Evolutionary conservation across 1,284 basidiomycete species (phyloP).

Genomic region (Termitomyces sp.): DNA sequence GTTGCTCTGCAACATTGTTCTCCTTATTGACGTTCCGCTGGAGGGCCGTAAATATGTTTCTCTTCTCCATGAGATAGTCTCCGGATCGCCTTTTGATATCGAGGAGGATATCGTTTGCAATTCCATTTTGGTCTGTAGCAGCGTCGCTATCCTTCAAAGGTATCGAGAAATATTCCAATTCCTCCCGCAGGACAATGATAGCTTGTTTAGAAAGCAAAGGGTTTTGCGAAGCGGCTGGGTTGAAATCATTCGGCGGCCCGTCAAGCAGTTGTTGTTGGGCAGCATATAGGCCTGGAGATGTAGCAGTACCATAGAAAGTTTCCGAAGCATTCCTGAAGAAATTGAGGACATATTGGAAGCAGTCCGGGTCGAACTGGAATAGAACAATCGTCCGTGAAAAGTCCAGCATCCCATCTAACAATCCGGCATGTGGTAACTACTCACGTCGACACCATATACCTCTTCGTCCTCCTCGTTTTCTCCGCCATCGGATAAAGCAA

Average conservation of each 20-base stretch:
- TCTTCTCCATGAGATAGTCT: constrained; percentile 81
- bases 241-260: constrained; percentile 57
- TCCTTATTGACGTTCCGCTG: constrained; percentile 99
- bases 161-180: constrained; percentile 97
- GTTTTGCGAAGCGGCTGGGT: constrained; percentile 69
- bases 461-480: constrained; percentile 89
- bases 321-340: constrained; percentile 90
- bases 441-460: constrained; percentile 92
- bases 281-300: constrained; percentile 67
- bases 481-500: constrained; percentile 65
- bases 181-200: constrained; percentile 96
- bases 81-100: constrained; percentile 84
- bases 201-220: constrained; percentile 95
- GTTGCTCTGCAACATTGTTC: constrained; percentile 98
- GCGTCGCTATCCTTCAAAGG: constrained; percentile 65
- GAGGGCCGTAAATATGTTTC: constrained; percentile 94
- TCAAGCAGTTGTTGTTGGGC: constrained; percentile 79
- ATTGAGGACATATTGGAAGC: constrained; percentile 87
- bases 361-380: constrained; percentile 90
- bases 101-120: constrained; percentile 71
- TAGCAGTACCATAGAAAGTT: constrained; percentile 86
- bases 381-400: constrained; percentile 9
- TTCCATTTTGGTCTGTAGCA: constrained; percentile 72
- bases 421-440: constrained; percentile 23
- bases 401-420: constrained; percentile 7